A percentile compares a stretch with the other conserved stretches of the same genome.
phyloP scores from a whole-genome alignment of 106 monocot species.

The Dendrobium officinale region DNA sequence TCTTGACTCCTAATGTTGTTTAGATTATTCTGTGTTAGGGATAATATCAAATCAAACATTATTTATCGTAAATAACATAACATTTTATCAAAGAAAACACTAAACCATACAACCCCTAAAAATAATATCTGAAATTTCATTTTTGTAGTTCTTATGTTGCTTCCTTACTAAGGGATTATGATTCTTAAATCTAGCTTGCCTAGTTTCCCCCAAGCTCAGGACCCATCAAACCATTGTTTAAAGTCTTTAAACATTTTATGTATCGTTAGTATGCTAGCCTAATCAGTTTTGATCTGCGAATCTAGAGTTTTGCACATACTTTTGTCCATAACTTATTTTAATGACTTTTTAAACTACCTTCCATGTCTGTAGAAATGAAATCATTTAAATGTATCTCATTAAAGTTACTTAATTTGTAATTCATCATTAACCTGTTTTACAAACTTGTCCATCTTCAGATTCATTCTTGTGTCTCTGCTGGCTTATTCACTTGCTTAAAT shows the following conservation, averaged over 20 bases:
- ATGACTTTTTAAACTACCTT: background rate
- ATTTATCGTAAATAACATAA: constrained; percentile 1
- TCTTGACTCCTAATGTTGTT: background rate
- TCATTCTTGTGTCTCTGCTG: background rate
- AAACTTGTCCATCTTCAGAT: constrained; percentile 1
- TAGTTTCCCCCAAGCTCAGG: background rate
- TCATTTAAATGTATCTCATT: background rate
- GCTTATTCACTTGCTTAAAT: background rate
- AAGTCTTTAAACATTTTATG: background rate
- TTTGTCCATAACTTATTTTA: background rate
- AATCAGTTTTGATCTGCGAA: background rate
- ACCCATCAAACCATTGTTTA: background rate
- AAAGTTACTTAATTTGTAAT: background rate
- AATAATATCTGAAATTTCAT: background rate
- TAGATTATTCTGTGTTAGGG: background rate
- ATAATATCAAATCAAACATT: background rate
- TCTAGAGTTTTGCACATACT: background rate
- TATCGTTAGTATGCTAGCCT: background rate
- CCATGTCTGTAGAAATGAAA: background rate
- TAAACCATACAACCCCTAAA: background rate
- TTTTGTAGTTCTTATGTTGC: background rate
- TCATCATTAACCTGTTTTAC: background rate
- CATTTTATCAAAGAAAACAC: background rate
- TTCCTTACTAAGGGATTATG: background rate
- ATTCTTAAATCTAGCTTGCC: background rate